Conservation (phyloP, 805 yeast species). For the Phaffomyces antillensis region DNA sequence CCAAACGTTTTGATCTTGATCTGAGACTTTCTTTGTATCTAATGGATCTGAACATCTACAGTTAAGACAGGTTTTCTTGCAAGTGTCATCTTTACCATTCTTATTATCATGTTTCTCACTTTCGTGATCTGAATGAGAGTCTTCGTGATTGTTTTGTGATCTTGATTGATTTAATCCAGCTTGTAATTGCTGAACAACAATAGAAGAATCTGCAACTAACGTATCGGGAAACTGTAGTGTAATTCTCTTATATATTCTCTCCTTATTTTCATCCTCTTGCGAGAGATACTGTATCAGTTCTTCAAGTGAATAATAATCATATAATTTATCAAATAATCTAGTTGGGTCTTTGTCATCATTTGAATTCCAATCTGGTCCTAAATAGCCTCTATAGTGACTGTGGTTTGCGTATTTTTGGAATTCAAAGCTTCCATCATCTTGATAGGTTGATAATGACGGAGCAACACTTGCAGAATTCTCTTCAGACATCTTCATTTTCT, state of each 20-base stretch:
- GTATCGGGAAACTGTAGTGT: conserved; percentile 90
- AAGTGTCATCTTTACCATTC: conserved; percentile 5
- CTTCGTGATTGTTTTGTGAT: conserved; percentile 1
- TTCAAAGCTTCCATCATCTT: conserved; percentile 50
- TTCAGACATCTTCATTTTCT: neutral
- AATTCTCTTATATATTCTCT: conserved; percentile 37
- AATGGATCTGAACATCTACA: conserved; percentile 22
- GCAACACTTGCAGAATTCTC: conserved; percentile 32
- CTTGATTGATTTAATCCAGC: conserved; percentile 11
- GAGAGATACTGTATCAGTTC: conserved; percentile 36
- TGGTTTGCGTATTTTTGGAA: conserved; percentile 36
- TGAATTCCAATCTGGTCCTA: conserved; percentile 17
- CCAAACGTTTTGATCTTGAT: conserved; percentile 45
- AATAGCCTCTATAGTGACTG: conserved; percentile 23
- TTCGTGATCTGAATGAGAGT: neutral
- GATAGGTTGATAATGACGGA: conserved; percentile 69
- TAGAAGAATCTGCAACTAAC: conserved; percentile 70
- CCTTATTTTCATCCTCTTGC: conserved; percentile 23
- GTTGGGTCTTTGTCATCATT: conserved; percentile 17
- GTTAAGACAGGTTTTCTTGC: conserved; percentile 16
- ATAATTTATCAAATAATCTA: conserved; percentile 24
- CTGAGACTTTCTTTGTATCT: neutral
- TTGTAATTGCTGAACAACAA: conserved; percentile 52
- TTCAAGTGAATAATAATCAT: conserved; percentile 48
- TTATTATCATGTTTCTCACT: conserved; percentile 1